Evolutionary conservation across 768 basidiomycete genomes (phyloP).

Genomic region (Phanerochaete sordida): DNA sequence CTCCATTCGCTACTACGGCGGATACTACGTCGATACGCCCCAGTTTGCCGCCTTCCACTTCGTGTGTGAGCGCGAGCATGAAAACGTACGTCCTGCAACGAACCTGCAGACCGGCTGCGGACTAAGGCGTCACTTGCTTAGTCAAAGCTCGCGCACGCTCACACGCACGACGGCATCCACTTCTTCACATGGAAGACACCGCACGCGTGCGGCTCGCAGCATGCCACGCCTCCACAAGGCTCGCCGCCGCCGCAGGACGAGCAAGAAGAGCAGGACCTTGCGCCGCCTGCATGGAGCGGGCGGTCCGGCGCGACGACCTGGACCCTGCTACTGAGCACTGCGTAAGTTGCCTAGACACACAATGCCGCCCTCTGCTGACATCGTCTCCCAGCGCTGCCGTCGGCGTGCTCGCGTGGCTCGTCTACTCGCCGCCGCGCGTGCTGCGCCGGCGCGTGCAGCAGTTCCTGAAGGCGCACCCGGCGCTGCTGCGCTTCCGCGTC

Average conservation of each 20-base stretch:
- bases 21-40: conserved; percentile 23
- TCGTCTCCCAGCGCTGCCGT: conserved; percentile 11
- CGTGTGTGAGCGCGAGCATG: conserved; percentile 22
- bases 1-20: conserved; percentile 23
- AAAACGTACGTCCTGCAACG: conserved; percentile 21
- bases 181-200: conserved; percentile 22
- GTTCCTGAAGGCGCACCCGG: conserved; percentile 21
- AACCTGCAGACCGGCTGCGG: background rate
- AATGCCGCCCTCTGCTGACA: background rate
- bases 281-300: conserved; percentile 7
- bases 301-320: conserved; percentile 10
- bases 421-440: conserved; percentile 21
- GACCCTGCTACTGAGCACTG: conserved; percentile 18
- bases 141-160: background rate
- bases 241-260: no score
- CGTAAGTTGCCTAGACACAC: conserved; percentile 10
- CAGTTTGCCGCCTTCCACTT: conserved; percentile 25
- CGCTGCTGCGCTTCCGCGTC: conserved; percentile 31
- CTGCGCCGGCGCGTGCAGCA: conserved; percentile 17
- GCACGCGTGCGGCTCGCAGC: conserved; percentile 23
- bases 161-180: conserved; percentile 1
- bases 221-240: conserved; percentile 20
- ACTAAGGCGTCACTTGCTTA: background rate
- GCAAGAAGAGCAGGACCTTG: conserved; percentile 11
- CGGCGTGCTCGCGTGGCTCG: conserved; percentile 18